Percentiles rank a stretch among this genome's conserved stretches.
Evolutionary conservation across 2,329 filamentous ascomycete species (phyloP).

Genomic region (Aspergillus caelatus): DNA sequence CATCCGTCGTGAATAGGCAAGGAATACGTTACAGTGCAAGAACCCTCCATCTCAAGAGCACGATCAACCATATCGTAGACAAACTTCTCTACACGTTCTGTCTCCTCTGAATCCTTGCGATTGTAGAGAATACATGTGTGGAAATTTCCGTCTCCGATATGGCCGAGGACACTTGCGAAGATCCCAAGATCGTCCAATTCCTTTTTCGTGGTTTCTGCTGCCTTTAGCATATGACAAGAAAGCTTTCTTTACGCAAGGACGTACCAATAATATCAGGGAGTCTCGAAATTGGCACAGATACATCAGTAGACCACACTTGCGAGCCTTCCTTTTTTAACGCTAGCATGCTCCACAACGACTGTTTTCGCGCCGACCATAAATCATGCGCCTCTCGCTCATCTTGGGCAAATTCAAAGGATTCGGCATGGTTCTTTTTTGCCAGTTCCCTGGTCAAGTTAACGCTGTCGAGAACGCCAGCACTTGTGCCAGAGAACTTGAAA

Average conservation of each 20-base stretch:
- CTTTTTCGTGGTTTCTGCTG: conserved; percentile 78
- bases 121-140: conserved; percentile 92
- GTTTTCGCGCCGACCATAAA: conserved; percentile 64
- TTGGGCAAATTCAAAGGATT: conserved; percentile 59
- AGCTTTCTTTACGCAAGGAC: conserved; percentile 1
- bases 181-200: conserved; percentile 84
- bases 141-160: conserved; percentile 94
- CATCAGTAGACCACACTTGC: conserved; percentile 65
- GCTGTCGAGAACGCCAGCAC: conserved; percentile 76
- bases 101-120: conserved; percentile 67
- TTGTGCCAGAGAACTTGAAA: conserved; percentile 72
- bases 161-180: conserved; percentile 85
- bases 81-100: conserved; percentile 74
- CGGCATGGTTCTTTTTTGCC: conserved; percentile 61
- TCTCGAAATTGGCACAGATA: conserved; percentile 63
- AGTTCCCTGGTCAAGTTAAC: conserved; percentile 70
- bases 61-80: conserved; percentile 88
- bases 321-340: conserved; percentile 57
- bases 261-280: conserved; percentile 64
- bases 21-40: conserved; percentile 65
- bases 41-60: conserved; percentile 93
- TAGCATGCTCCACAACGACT: conserved; percentile 64
- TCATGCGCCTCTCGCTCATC: conserved; percentile 57
- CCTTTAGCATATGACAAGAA: conserved; percentile 16
- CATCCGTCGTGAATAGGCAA: background rate